Evolutionary conservation across 2,329 filamentous ascomycete species (phyloP).

Genomic region (Pseudomassariella vexata): DNA sequence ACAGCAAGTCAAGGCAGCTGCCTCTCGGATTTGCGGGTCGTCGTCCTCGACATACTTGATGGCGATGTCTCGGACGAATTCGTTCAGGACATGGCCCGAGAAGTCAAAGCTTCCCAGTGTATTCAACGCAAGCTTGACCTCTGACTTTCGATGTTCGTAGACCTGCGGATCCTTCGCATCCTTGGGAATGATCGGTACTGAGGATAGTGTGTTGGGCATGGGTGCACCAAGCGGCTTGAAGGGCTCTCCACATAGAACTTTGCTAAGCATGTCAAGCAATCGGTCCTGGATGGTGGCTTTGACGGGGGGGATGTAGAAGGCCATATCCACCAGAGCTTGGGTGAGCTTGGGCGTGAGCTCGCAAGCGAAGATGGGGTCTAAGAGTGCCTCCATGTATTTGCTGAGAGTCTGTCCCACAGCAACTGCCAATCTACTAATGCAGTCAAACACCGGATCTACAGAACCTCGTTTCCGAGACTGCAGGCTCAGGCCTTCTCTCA

Average conservation of each 20-base stretch:
- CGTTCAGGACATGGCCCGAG: conserved; percentile 84
- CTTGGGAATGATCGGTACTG: conserved; percentile 77
- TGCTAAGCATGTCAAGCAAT: conserved; percentile 87
- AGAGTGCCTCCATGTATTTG: conserved; percentile 94
- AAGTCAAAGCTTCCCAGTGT: conserved; percentile 99
- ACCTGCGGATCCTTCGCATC: conserved; percentile 79
- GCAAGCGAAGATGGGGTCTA: conserved; percentile 96
- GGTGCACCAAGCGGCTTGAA: conserved; percentile 92
- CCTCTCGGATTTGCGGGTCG: conserved; percentile 86
- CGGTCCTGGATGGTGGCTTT: conserved; percentile 91
- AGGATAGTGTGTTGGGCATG: conserved; percentile 70
- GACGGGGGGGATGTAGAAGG: conserved; percentile 94
- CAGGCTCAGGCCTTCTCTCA: conserved; percentile 80
- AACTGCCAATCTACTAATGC: conserved; percentile 91
- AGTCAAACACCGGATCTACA: conserved; percentile 85
- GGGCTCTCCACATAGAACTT: conserved; percentile 85
- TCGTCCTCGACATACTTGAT: conserved; percentile 98
- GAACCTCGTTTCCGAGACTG: conserved; percentile 64
- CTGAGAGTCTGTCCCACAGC: conserved; percentile 94
- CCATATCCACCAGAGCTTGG: conserved; percentile 95
- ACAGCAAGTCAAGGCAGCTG: conserved; percentile 92
- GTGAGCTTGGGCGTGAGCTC: conserved; percentile 90
- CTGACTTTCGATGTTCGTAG: conserved; percentile 74
- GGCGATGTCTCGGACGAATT: conserved; percentile 96
- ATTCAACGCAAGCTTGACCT: conserved; percentile 88